phyloP scores from a whole-genome alignment of 2,329 filamentous ascomycete species.

The Calcarisporium arbuscula region DNA sequence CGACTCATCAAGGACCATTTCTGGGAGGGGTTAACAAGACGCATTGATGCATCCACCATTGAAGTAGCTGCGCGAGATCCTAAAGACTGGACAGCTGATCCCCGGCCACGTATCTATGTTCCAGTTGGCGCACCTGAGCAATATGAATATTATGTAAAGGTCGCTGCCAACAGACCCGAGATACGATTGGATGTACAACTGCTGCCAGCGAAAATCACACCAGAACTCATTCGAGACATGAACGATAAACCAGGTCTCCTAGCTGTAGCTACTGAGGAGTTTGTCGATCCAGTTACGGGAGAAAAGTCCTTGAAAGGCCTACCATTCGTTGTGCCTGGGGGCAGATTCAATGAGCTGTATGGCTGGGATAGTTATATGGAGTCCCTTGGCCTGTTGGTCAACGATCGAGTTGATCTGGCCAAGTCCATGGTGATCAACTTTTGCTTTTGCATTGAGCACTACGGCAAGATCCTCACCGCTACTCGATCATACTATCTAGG shows the following conservation, averaged over 20 bases:
- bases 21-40: constrained; percentile 84
- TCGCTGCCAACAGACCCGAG: constrained; percentile 74
- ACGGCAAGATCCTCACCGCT: constrained; percentile 96
- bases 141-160: constrained; percentile 76
- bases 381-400: constrained; percentile 79
- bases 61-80: constrained; percentile 81
- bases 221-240: constrained; percentile 73
- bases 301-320: constrained; percentile 65
- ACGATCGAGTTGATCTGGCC: constrained; percentile 78
- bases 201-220: constrained; percentile 70
- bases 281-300: constrained; percentile 51
- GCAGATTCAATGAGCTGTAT: constrained; percentile 96
- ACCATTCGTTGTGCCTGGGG: constrained; percentile 95
- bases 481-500: constrained; percentile 93
- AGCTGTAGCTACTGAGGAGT: constrained; percentile 81
- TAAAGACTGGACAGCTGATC: constrained; percentile 92
- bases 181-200: constrained; percentile 81
- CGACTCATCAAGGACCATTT: constrained; percentile 85
- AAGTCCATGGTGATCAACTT: constrained; percentile 96
- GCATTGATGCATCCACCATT: constrained; percentile 84
- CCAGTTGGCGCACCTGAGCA: constrained; percentile 81
- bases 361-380: constrained; percentile 99
- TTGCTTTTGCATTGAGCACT: constrained; percentile 96
- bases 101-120: constrained; percentile 85
- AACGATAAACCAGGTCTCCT: constrained; percentile 85